Evolutionary conservation across 108 stramenopile genomes (phyloP), one percentile per base, ranked within the genome.

Genomic region (Fragilariopsis cylindrus): DNA sequence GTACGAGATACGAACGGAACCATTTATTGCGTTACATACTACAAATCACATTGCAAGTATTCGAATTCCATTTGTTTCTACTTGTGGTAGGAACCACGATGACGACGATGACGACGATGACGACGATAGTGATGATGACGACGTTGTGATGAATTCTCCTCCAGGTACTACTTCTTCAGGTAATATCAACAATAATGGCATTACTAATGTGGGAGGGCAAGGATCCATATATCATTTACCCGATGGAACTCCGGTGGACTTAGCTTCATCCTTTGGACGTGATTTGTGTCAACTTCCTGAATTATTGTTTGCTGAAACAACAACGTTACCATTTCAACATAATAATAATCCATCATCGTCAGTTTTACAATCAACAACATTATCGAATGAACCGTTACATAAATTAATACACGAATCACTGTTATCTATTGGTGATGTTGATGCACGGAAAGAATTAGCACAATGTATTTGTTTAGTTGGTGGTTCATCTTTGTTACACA

Each of bases 391-490:
- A 41, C 89, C 95, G 8, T 78, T 96, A 2, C 95, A 91, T 60
- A 52, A 90, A 69, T 65, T 91, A 49, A 78, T 93, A 45, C 82
- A 88, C 40, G 69, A 81, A 69, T 92, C 92, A 21, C 82, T 96
- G 3, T 71, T 81, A 39, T 79, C 91, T 57, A 83, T 94, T 13
- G 83, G 86, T 45, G 94, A 96, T 66, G 91, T 84, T 40, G 91
- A 92, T 67, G 76, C 82, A 66, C 89, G 94, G 64, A 96, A 91
- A 79, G 94, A 96, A 52, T 80, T 96, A 15, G 78, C 81, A 11
- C 72, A 73, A 50, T 89, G 87, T 72, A 91, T 96, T 50, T 67
- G 91, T 48, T 79, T 96, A 66, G 80, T 82, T 4, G 94, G 94
- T 43, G 90, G 82, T 3, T 76, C 84, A 42, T 89, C 91, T 30